These are phyloP conservation scores for Dendrocalamus latiflorus DNA, from an alignment of 202 grass and related monocot species.

Conservation along the genomic window DNA sequence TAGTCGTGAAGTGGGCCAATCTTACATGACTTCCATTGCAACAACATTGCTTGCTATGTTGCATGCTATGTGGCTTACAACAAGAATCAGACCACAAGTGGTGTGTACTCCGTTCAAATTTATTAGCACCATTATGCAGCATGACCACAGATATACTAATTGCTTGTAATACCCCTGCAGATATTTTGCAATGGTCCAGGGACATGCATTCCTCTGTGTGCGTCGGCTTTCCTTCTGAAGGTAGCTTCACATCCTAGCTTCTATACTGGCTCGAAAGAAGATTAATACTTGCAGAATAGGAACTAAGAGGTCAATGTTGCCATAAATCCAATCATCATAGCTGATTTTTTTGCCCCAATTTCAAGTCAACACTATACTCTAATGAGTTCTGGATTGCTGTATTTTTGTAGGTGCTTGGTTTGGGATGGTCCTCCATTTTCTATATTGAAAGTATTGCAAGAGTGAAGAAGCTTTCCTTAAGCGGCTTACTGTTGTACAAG, in stretches of 20 bases:
- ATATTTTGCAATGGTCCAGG: conserved; percentile 97
- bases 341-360: background rate
- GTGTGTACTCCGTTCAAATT: conserved; percentile 41
- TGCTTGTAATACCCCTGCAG: conserved; percentile 34
- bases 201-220: conserved; percentile 81
- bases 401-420: conserved; percentile 54
- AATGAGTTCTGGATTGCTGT: conserved; percentile 2
- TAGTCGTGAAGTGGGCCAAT: conserved; percentile 93
- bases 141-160: conserved; percentile 7
- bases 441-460: conserved; percentile 90
- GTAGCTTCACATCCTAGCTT: conserved; percentile 30
- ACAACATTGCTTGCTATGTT: conserved; percentile 69
- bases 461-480: conserved; percentile 79
- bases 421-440: conserved; percentile 76
- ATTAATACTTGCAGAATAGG: background rate
- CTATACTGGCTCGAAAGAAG: conserved; percentile 3
- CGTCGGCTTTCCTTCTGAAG: conserved; percentile 75
- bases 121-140: background rate
- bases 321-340: background rate
- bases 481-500: conserved; percentile 81
- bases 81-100: conserved; percentile 89
- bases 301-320: background rate
- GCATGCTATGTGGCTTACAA: conserved; percentile 73
- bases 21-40: conserved; percentile 68
- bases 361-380: background rate